Base-by-base conservation (phyloP, 805 yeast species). In the Naumovozyma baii region DNA sequence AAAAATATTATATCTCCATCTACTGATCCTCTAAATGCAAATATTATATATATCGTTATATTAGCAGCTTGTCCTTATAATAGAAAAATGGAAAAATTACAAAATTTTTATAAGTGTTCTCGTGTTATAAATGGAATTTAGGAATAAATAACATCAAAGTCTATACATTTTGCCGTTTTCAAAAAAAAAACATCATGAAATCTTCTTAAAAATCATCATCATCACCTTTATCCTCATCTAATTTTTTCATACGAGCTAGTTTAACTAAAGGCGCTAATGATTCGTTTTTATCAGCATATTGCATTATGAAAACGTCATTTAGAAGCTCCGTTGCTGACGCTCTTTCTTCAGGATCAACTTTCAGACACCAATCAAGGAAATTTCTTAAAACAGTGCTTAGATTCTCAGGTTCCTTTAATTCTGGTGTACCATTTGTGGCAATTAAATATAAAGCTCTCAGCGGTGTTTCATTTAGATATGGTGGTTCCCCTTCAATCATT, bases 401-500 rank as follows among this genome's bases (percentile, higher is more conserved):
- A 3, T 78, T 75, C 41, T 83, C 94, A 3, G 95, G 90, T 52
- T 87, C 83, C 61, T 88, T 86, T 56, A 92, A 68, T 49, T 79
- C 79, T 14, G 98, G 98, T 0, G 97, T 90, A 39, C 97, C 97
- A 52, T 85, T 88, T 0, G 96, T 85, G 4, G 95, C 95, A 68
- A 90, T 90, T 61, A 90, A 68, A 62, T 87, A 92, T 38, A 90
- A 69, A 0, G 97, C 97, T 53, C 90, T 76, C 56, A 92, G 72
- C 17, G 97, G 97, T 29, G 92, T 84, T 61, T 90, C 98, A 54
- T 88, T 88, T 57, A 90, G 68, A 55, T 90, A 90, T 3, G 98
- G 98, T 7, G 98, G 98, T 61, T 90, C 97, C 14, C 96, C 95
- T 63, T 92, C 97, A 50, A 90, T 84, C 97, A 90, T 88, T 64